Evolutionary conservation across 129 eudicot species (phyloP).

Genomic region (Flaveria brownii): DNA sequence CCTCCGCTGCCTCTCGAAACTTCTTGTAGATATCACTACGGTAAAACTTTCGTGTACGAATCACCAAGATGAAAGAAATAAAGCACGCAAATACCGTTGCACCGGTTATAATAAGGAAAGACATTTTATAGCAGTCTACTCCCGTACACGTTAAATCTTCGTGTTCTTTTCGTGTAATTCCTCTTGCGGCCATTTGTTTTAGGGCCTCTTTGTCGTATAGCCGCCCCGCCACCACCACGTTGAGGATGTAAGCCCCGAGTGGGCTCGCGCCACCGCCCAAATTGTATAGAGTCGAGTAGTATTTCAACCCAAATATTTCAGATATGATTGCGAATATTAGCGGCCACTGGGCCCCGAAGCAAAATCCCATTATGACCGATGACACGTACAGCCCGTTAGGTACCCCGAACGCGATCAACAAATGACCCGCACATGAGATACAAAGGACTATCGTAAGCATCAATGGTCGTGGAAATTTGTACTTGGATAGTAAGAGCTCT

Average conservation of each 20-base stretch:
- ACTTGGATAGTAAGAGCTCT: conserved; percentile 56
- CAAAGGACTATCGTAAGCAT: conserved; percentile 66
- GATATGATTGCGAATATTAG: conserved; percentile 74
- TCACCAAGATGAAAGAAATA: conserved; percentile 60
- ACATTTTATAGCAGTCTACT: conserved; percentile 55
- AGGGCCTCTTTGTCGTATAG: conserved; percentile 66
- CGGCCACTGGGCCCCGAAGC: conserved; percentile 95
- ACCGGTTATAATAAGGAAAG: conserved; percentile 65
- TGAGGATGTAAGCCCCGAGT: conserved; percentile 65
- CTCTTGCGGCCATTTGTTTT: conserved; percentile 51
- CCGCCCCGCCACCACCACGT: conserved; percentile 64
- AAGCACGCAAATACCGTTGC: conserved; percentile 51
- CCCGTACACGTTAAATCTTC: conserved; percentile 65
- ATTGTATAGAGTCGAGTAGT: conserved; percentile 67
- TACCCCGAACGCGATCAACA: conserved; percentile 68
- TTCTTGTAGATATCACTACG: conserved; percentile 76
- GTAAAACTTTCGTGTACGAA: conserved; percentile 71
- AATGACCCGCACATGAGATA: conserved; percentile 69
- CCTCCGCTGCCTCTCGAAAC: conserved; percentile 48
- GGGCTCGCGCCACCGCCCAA: conserved; percentile 81
- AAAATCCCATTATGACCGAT: conserved; percentile 72
- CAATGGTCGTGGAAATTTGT: conserved; percentile 82
- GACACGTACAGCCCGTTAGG: conserved; percentile 67
- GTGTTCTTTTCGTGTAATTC: conserved; percentile 45
- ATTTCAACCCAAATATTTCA: conserved; percentile 72